Percentiles rank a stretch among this genome's conserved stretches.
These are phyloP conservation scores for Conticribra guillardii DNA, from an alignment of 108 stramenopile genomes.

Conservation along the genomic window DNA sequence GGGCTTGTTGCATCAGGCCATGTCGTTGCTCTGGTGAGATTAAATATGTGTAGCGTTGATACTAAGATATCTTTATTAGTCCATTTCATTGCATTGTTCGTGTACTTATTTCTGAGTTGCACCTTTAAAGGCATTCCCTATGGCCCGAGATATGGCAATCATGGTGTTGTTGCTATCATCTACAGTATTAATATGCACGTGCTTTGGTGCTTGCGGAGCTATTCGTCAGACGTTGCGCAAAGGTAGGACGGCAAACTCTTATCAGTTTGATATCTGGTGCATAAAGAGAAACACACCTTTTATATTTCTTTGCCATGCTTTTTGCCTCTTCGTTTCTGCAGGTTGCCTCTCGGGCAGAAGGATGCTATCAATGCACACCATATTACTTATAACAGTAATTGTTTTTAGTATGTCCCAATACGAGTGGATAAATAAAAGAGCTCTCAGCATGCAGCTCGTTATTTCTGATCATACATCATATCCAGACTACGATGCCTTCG, in stretches of 20 bases:
- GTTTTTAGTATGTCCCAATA: constrained; percentile 28
- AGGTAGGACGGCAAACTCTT: neutral
- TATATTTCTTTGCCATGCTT: neutral
- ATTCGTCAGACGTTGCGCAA: constrained; percentile 38
- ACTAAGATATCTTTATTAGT: too few species aligned
- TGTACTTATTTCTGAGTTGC: too few species aligned
- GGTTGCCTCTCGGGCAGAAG: constrained; percentile 38
- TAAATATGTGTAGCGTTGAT: too few species aligned
- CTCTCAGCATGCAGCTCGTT: constrained; percentile 18
- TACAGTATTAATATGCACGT: constrained; percentile 22
- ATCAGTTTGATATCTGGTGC: too few species aligned
- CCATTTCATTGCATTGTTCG: too few species aligned
- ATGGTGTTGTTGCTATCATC: constrained; percentile 21
- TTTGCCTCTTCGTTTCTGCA: neutral
- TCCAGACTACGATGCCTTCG: constrained; percentile 45
- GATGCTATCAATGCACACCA: constrained; percentile 36
- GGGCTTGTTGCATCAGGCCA: constrained; percentile 12
- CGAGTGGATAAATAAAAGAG: constrained; percentile 31
- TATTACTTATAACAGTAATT: constrained; percentile 24
- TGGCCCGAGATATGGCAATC: constrained; percentile 8
- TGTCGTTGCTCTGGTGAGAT: constrained; percentile 7
- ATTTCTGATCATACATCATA: constrained; percentile 16
- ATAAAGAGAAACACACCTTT: too few species aligned
- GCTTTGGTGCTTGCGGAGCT: constrained; percentile 41
- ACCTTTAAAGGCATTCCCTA: constrained; percentile 8